Conservation (phyloP, 257 asterid genomes). For the Solanum peruvianum region DNA sequence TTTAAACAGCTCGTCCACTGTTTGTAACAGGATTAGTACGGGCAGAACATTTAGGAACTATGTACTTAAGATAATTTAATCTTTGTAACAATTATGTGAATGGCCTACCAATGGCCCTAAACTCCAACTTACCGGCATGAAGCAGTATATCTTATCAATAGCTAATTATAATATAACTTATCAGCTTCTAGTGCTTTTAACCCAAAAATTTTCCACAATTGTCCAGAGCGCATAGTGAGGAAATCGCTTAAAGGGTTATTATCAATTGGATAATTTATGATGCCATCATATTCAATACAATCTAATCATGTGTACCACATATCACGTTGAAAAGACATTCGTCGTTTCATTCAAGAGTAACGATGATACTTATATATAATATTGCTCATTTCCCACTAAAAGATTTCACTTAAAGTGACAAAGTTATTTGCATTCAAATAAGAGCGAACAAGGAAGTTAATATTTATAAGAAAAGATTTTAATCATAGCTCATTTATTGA, state of each 20-base stretch:
- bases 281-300: not conserved
- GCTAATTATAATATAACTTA: not conserved
- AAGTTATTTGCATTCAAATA: not conserved
- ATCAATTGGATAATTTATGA: not conserved
- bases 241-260: slow-evolving; percentile 26
- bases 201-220: slow-evolving; percentile 17
- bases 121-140: too few relatives aligned
- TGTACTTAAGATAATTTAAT: too few relatives aligned
- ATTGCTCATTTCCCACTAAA: not conserved
- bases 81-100: too few relatives aligned
- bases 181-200: slow-evolving; percentile 46
- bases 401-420: not conserved
- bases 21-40: too few relatives aligned
- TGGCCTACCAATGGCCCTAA: not conserved
- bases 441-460: not conserved
- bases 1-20: too few relatives aligned
- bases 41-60: too few relatives aligned
- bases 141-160: too few relatives aligned
- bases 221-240: slow-evolving; percentile 38
- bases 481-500: not conserved
- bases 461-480: not conserved
- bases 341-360: not conserved
- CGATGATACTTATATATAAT: too few relatives aligned
- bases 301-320: not conserved
- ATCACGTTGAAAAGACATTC: not conserved